phyloP scores from a whole-genome alignment of 495 filamentous ascomycete species.

The Emericellopsis terricola region DNA sequence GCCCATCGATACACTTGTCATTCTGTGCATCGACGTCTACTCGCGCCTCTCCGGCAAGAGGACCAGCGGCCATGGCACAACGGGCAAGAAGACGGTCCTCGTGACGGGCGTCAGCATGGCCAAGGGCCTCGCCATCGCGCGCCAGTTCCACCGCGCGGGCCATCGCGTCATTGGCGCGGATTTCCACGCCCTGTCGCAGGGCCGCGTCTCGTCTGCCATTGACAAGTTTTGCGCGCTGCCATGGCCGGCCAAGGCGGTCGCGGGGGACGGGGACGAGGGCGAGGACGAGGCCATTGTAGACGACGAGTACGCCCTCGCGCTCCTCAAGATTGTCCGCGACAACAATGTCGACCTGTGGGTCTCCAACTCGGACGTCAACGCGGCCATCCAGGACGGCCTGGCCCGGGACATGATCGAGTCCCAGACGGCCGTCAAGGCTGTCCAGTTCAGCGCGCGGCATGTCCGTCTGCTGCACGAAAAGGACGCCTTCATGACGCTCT shows the following conservation, averaged over 20 bases:
- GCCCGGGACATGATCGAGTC: slow-evolving; percentile 43
- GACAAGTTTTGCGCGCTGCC: slow-evolving; percentile 33
- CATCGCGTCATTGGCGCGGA: slow-evolving; percentile 61
- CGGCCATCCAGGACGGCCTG: slow-evolving; percentile 41
- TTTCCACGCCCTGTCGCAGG: slow-evolving; percentile 24
- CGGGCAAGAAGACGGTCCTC: slow-evolving; percentile 24
- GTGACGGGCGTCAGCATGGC: slow-evolving; percentile 54
- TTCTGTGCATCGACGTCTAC: background rate
- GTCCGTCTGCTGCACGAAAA: slow-evolving; percentile 38
- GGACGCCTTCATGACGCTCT: slow-evolving; percentile 36
- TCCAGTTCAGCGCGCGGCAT: slow-evolving; percentile 24
- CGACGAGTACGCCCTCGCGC: slow-evolving; percentile 16
- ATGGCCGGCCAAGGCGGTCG: slow-evolving; percentile 13
- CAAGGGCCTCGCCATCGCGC: slow-evolving; percentile 49
- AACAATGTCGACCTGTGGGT: slow-evolving; percentile 60
- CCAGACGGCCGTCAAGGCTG: slow-evolving; percentile 36
- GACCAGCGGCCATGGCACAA: background rate
- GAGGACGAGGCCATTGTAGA: slow-evolving; percentile 4
- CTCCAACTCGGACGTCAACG: slow-evolving; percentile 42
- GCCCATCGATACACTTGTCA: background rate
- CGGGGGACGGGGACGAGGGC: background rate
- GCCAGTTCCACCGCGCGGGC: slow-evolving; percentile 43
- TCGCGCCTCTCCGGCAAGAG: background rate
- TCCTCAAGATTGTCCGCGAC: slow-evolving; percentile 37
- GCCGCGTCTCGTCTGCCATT: slow-evolving; percentile 27